Evolutionary conservation across 345 rosid genomes (phyloP), one percentile per base, ranked within the genome.

Genomic region (Turnera subulata): DNA sequence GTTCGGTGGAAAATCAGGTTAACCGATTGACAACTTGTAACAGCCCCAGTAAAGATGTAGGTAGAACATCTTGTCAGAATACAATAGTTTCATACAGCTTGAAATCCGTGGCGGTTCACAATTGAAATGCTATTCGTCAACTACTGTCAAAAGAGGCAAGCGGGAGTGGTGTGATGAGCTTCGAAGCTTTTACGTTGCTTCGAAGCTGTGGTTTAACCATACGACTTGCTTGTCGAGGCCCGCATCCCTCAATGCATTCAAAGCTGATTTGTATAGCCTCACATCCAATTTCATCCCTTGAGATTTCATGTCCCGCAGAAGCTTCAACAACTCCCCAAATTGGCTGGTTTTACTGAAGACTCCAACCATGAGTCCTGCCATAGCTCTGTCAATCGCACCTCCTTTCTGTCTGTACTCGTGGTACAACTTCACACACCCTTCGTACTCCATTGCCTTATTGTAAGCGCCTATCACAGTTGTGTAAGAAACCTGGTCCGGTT

Each of bases 331-430:
- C 76, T 85, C 91, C 32, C 84, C 84, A 1, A 88, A 56, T 65
- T 73, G 69, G 18, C 86, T 76, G 8, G 78, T 74, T 73, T 91
- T 91, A 2, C 96, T 85, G 78, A 85, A 84, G 21, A 91, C 88
- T 7, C 94, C 84, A 2, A 88, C 88, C 94, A 88, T 88, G 51
- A 86, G 81, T 24, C 94, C 94, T 0, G 83, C 96, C 86, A 91
- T 80, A 6, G 83, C 91, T 54, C 73, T 73, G 52, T 91, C 94
- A 2, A 81, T 80, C 33, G 16, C 67, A 11, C 94, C 94, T 35
- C 85, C 75, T 19, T 65, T 71, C 48, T 66, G 62, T 66, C 91
- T 81, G 54, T 67, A 91, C 76, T 88, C 96, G 0, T 53, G 55
- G 65, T 80, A 91, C 42, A 67, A 82, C 61, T 69, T 69, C 38